These are phyloP conservation scores for Ophiostoma sp. DNA, from an alignment of 2,329 filamentous ascomycete genomes.

Conservation along the genomic window DNA sequence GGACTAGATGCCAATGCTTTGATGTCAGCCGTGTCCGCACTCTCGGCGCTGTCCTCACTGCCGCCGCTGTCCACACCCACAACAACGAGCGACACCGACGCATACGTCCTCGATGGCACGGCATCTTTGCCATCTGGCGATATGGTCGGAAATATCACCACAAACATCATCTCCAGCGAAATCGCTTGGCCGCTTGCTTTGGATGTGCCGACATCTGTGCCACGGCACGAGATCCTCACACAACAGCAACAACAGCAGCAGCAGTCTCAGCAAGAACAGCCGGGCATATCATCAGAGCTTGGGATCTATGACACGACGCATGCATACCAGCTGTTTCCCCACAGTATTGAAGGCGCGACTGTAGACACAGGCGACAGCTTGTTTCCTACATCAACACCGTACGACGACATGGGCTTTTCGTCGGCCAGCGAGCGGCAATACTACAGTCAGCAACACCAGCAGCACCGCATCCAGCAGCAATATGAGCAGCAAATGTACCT, in stretches of 20 bases:
- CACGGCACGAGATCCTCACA: background rate
- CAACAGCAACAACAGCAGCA: background rate
- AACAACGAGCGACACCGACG: background rate
- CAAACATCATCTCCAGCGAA: background rate
- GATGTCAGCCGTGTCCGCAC: background rate
- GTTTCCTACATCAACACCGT: background rate
- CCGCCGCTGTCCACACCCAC: background rate
- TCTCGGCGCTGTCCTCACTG: background rate
- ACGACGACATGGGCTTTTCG: background rate
- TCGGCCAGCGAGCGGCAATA: background rate
- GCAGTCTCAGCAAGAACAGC: background rate
- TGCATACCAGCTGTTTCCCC: background rate
- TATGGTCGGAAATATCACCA: background rate
- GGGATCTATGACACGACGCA: background rate
- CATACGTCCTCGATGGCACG: background rate
- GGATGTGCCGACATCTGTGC: background rate
- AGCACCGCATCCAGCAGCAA: background rate
- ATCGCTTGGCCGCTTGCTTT: background rate
- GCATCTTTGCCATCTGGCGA: background rate
- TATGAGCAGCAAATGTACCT: background rate
- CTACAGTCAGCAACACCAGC: background rate
- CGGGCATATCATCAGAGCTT: background rate
- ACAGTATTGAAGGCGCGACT: background rate
- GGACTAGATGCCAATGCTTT: background rate
- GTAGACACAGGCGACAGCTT: background rate